A percentile compares a stretch with the other conserved stretches of the same genome.
These are phyloP conservation scores for Heracleum sosnowskyi DNA, from an alignment of 129 eudicot species.

Conservation along the genomic window DNA sequence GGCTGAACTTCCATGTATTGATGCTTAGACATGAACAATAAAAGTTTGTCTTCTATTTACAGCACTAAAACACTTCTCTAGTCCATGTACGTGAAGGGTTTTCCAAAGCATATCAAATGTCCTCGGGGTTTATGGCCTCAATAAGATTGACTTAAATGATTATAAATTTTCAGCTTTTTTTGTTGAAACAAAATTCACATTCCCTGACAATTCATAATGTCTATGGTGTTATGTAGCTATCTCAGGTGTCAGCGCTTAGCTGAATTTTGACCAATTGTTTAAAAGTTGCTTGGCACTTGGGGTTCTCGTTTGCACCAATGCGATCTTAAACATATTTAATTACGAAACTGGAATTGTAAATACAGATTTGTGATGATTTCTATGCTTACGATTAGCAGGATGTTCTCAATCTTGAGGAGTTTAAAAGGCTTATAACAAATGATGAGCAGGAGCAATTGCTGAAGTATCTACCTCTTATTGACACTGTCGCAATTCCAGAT, in stretches of 20 bases:
- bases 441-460: constrained; percentile 65
- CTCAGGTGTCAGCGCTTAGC: background rate
- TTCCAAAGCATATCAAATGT: background rate
- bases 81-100: background rate
- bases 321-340: background rate
- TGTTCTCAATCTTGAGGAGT: constrained; percentile 54
- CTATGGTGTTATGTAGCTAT: background rate
- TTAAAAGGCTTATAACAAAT: constrained; percentile 35
- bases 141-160: background rate
- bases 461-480: constrained; percentile 44
- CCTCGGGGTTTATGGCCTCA: background rate
- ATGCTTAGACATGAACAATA: background rate
- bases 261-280: background rate
- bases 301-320: background rate
- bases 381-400: constrained; percentile 39
- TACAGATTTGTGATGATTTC: background rate
- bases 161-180: background rate
- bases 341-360: background rate
- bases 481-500: constrained; percentile 39
- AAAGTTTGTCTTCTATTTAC: background rate
- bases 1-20: background rate
- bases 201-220: background rate
- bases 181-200: background rate
- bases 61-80: background rate
- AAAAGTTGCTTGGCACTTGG: too few relatives aligned